Evolutionary conservation across 768 basidiomycete genomes (phyloP).

Genomic region (Cyathus striatus): DNA sequence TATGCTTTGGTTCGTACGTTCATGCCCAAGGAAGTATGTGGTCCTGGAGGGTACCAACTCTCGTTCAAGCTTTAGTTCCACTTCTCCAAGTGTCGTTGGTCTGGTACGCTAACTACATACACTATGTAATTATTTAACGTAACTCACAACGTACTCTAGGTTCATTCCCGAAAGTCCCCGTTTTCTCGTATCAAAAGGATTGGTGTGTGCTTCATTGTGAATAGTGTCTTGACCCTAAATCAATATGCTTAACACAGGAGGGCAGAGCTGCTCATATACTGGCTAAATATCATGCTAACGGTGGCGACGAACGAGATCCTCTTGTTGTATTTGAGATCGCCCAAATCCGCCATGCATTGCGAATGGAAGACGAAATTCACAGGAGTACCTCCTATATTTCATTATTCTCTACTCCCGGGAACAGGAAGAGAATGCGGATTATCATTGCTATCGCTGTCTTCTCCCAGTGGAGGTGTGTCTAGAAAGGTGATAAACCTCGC

Average conservation of each 20-base stretch:
- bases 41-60: constrained; percentile 64
- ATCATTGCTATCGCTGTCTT: constrained; percentile 65
- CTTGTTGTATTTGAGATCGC: constrained; percentile 54
- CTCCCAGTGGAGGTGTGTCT: constrained; percentile 65
- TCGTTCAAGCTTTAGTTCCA: constrained; percentile 57
- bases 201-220: constrained; percentile 24
- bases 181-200: constrained; percentile 58
- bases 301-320: constrained; percentile 53
- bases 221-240: background rate
- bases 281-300: constrained; percentile 68
- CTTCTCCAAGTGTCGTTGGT: constrained; percentile 48
- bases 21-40: constrained; percentile 33
- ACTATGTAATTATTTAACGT: too few species aligned
- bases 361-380: constrained; percentile 53
- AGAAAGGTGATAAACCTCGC: background rate
- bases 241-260: constrained; percentile 27
- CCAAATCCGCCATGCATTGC: constrained; percentile 66
- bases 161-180: constrained; percentile 68
- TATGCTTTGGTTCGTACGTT: constrained; percentile 38
- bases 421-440: constrained; percentile 62
- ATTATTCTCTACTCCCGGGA: constrained; percentile 59
- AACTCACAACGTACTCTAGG: too few species aligned
- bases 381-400: constrained; percentile 42
- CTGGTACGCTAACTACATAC: constrained; percentile 30
- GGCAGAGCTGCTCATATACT: constrained; percentile 56